These are phyloP conservation scores for Fonsecaea monophora DNA, from an alignment of 2,329 filamentous ascomycete genomes.

Conservation along the genomic window DNA sequence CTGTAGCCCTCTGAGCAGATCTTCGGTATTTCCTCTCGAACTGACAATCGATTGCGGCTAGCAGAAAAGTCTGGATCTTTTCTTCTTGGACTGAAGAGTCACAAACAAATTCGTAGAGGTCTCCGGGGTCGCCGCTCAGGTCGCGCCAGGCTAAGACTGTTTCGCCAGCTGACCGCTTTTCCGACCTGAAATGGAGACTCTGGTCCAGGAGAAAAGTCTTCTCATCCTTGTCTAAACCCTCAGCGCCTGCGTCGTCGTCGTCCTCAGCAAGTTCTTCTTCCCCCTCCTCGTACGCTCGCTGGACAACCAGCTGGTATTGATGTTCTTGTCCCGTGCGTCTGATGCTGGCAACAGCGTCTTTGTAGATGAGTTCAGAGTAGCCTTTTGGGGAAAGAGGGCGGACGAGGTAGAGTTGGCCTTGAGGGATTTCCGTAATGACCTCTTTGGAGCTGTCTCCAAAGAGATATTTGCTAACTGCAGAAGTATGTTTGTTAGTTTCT, in stretches of 20 bases:
- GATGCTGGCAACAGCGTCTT: slow-evolving; percentile 91
- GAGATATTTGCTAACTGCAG: slow-evolving; percentile 84
- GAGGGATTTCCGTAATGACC: slow-evolving; percentile 89
- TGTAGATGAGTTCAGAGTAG: slow-evolving; percentile 98
- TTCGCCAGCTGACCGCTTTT: slow-evolving; percentile 78
- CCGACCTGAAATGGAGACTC: slow-evolving; percentile 82
- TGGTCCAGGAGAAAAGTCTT: slow-evolving; percentile 97
- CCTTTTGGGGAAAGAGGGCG: slow-evolving; percentile 94
- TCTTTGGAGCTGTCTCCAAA: slow-evolving; percentile 90
- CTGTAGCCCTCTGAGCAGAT: slow-evolving; percentile 78
- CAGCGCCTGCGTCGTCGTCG: slow-evolving; percentile 79
- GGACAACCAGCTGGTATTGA: slow-evolving; percentile 95
- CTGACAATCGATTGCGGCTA: slow-evolving; percentile 87
- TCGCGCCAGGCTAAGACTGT: slow-evolving; percentile 94
- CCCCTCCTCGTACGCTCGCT: slow-evolving; percentile 95
- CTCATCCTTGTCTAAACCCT: slow-evolving; percentile 92
- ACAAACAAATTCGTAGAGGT: slow-evolving; percentile 98
- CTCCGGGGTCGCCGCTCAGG: slow-evolving; percentile 87
- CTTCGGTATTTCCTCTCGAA: slow-evolving; percentile 95
- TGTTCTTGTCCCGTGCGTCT: slow-evolving; percentile 92
- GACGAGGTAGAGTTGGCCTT: slow-evolving; percentile 96
- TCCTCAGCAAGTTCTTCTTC: slow-evolving; percentile 94
- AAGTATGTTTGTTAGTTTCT: slow-evolving; percentile 12
- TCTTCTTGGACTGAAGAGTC: slow-evolving; percentile 73
- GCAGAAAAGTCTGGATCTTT: slow-evolving; percentile 80